Evolutionary conservation across 805 yeast genomes (phyloP).

Genomic region (Candida stauntonica): DNA sequence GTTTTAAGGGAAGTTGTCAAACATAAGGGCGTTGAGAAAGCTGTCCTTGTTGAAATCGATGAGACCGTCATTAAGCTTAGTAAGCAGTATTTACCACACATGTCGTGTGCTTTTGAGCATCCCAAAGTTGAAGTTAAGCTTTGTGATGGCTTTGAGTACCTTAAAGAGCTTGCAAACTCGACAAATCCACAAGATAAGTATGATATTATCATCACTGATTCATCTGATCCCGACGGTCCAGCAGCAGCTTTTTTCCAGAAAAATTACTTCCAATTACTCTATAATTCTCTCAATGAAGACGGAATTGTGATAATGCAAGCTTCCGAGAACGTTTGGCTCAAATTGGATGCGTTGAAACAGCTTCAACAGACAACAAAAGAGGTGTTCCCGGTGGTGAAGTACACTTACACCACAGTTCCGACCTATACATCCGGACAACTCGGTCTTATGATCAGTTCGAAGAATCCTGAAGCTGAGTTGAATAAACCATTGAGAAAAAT

Average conservation of each 20-base stretch:
- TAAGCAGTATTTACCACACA: conserved; percentile 66
- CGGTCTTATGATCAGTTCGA: conserved; percentile 71
- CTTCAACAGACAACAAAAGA: conserved; percentile 44
- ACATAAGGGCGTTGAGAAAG: conserved; percentile 57
- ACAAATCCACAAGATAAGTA: conserved; percentile 37
- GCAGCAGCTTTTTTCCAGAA: conserved; percentile 85
- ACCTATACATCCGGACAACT: conserved; percentile 86
- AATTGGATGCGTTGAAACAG: conserved; percentile 46
- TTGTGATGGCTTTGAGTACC: conserved; percentile 79
- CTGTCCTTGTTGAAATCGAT: conserved; percentile 86
- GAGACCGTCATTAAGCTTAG: conserved; percentile 72
- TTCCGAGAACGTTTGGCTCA: conserved; percentile 69
- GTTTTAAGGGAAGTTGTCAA: conserved; percentile 85
- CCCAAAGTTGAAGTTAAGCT: conserved; percentile 63
- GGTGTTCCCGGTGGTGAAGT: conserved; percentile 59
- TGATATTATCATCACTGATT: conserved; percentile 87
- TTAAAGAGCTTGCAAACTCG: conserved; percentile 39
- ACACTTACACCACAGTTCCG: conserved; percentile 80
- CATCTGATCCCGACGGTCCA: conserved; percentile 95
- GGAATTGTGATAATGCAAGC: conserved; percentile 75
- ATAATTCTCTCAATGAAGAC: conserved; percentile 54
- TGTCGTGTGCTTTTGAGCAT: conserved; percentile 65
- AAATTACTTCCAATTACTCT: conserved; percentile 65
- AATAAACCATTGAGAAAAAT: conserved; percentile 47
- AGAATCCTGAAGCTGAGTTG: conserved; percentile 43